Percentiles rank a stretch among this genome's conserved stretches.
Evolutionary conservation across 495 filamentous ascomycete species (phyloP).

Genomic region (Friedmanniomyces endolithicus): DNA sequence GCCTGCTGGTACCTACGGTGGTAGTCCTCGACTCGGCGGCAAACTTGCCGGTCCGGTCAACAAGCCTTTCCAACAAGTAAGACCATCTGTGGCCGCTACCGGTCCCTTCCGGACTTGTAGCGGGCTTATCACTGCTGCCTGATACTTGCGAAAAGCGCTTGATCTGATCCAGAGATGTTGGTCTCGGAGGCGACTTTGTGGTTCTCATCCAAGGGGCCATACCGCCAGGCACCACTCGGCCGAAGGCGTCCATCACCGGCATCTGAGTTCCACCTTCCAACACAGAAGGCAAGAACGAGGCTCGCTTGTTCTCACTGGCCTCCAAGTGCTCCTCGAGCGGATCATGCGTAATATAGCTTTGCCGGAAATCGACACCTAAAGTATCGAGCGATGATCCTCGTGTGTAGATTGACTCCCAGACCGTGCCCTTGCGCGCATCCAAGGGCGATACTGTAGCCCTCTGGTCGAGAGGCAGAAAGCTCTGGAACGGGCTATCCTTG

Average conservation of each 20-base stretch:
- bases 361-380: neutral
- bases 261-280: neutral
- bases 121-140: neutral
- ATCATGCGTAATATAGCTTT: neutral
- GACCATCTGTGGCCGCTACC: neutral
- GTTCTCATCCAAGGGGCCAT: neutral
- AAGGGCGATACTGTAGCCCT: conserved; percentile 9
- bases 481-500: conserved; percentile 23
- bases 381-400: conserved; percentile 6
- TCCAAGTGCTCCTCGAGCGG: conserved; percentile 10
- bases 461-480: conserved; percentile 18
- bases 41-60: conserved; percentile 8
- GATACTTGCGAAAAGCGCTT: neutral
- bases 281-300: conserved; percentile 4
- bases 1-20: neutral
- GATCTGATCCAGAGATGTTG: neutral
- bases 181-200: neutral
- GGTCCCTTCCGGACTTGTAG: neutral
- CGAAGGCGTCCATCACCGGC: conserved; percentile 1
- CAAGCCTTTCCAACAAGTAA: neutral
- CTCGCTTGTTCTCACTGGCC: conserved; percentile 11
- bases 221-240: neutral
- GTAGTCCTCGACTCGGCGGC: conserved; percentile 7
- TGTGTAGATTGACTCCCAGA: neutral
- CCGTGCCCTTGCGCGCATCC: neutral